Evolutionary conservation across 306 rosid genomes (phyloP).

Genomic region (Hippophae tibetana): DNA sequence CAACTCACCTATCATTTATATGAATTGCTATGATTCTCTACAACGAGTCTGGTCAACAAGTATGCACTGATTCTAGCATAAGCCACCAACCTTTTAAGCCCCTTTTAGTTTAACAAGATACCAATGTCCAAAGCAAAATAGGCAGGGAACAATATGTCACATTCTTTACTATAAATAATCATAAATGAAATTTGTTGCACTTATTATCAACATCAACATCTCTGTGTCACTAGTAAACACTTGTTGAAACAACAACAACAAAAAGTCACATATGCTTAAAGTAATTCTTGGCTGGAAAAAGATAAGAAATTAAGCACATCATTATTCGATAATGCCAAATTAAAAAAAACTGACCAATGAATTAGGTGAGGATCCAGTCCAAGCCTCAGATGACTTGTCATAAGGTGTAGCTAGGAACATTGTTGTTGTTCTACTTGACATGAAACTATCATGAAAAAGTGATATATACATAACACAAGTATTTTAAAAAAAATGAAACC

Average conservation of each 20-base stretch:
- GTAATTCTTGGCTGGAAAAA: neutral
- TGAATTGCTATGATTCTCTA: no score
- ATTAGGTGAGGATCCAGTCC: no score
- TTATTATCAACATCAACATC: neutral
- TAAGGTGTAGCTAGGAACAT: neutral
- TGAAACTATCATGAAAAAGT: constrained; percentile 57
- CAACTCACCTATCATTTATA: no score
- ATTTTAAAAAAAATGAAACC: constrained; percentile 3
- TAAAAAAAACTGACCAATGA: constrained; percentile 25
- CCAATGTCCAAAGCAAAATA: constrained; percentile 7
- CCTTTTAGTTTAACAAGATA: constrained; percentile 33
- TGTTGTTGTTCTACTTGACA: constrained; percentile 46
- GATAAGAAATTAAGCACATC: neutral
- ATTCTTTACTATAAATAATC: constrained; percentile 3
- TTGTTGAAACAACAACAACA: neutral
- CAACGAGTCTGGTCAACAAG: no score
- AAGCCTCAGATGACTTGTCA: no score
- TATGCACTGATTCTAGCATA: no score
- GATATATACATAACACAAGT: neutral
- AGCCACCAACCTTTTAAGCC: constrained; percentile 56
- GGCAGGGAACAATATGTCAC: constrained; percentile 1
- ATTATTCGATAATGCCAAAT: neutral
- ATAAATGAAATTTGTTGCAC: neutral
- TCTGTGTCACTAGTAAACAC: neutral
- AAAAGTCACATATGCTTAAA: neutral